Evolutionary conservation across 2,329 filamentous ascomycete genomes (phyloP), one percentile per base, ranked within the genome.

Genomic region (Xylariomycetidae sp.): DNA sequence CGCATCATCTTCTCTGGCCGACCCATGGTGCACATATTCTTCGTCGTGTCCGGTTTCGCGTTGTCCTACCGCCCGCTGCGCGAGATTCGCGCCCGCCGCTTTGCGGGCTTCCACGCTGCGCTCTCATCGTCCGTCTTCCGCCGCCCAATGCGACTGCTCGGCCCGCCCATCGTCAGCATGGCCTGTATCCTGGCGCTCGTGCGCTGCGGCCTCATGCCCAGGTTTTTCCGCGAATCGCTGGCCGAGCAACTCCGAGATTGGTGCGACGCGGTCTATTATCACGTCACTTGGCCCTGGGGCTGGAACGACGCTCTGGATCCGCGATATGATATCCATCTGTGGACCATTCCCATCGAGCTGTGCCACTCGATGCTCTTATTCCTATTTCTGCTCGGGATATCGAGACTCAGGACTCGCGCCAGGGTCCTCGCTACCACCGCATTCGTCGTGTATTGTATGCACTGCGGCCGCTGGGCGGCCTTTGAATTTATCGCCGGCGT

Each of bases 21-120:
- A 13, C 64, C 67, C 7, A 67, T 69, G 64, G 69, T 72, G 3
- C 63, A 69, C 45, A 61, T 72, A 29, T 72, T 72, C 50, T 72
- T 72, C 49, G 61, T 72, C 42, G 67, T 72, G 22, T 71, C 67
- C 2, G 69, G 69, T 23, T 70, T 67, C 40, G 67, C 63, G 3
- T 57, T 72, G 15, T 61, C 66, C 6, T 59, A 62, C 42, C 66
- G 66, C 41, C 62, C 67, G 3, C 48, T 72, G 16, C 57, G 59
- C 33, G 54, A 59, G 19, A 58, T 67, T 6, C 64, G 63, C 34
- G 46, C 55, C 8, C 55, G 61, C 25, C 54, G 66, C 36, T 52
- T 56, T 32, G 54, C 57, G 12, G 52, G 54, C 7, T 59, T 63
- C 32, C 57, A 58, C 34, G 50, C 54, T 4, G 59, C 62, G 3